Evolutionary conservation across 2,329 filamentous ascomycete species (phyloP).

Genomic region (Ciborinia camelliae): DNA sequence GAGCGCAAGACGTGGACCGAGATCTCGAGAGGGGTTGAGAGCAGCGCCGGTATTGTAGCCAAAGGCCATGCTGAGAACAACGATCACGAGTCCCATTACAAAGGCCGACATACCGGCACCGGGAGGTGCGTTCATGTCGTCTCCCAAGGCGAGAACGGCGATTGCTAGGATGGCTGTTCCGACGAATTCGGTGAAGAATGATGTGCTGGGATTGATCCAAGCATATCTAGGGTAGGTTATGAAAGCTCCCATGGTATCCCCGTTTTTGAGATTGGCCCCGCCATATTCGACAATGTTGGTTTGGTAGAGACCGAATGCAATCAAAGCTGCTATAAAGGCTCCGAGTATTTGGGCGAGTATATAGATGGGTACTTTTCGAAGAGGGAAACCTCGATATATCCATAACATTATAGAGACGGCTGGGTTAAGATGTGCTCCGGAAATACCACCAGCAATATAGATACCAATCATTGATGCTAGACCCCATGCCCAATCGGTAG

Average conservation of each 20-base stretch:
- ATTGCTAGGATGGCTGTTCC: conserved; percentile 43
- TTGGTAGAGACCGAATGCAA: conserved; percentile 45
- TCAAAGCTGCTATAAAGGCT: conserved; percentile 48
- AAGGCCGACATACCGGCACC: conserved; percentile 51
- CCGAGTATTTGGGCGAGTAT: conserved; percentile 51
- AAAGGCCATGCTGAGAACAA: conserved; percentile 41
- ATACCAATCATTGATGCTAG: conserved; percentile 51
- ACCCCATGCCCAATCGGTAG: conserved; percentile 49
- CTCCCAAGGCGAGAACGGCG: conserved; percentile 45
- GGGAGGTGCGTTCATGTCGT: conserved; percentile 46
- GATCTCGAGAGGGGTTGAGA: conserved; percentile 49
- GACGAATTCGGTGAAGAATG: conserved; percentile 48
- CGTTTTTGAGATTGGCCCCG: conserved; percentile 25
- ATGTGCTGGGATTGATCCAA: conserved; percentile 40
- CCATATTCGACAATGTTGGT: conserved; percentile 38
- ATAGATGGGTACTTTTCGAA: conserved; percentile 49
- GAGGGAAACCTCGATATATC: conserved; percentile 52
- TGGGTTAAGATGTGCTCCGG: conserved; percentile 46
- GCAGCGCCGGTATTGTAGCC: conserved; percentile 47
- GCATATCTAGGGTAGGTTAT: conserved; percentile 44
- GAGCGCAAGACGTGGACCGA: conserved; percentile 47
- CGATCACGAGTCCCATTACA: conserved; percentile 46
- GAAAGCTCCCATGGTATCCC: conserved; percentile 42
- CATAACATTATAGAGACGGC: conserved; percentile 45
- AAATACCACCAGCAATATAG: conserved; percentile 47